Percentiles rank a stretch among this genome's conserved stretches.
These are phyloP conservation scores for Theobroma grandiflorum DNA, from an alignment of 441 rosid genomes.

Conservation along the genomic window DNA sequence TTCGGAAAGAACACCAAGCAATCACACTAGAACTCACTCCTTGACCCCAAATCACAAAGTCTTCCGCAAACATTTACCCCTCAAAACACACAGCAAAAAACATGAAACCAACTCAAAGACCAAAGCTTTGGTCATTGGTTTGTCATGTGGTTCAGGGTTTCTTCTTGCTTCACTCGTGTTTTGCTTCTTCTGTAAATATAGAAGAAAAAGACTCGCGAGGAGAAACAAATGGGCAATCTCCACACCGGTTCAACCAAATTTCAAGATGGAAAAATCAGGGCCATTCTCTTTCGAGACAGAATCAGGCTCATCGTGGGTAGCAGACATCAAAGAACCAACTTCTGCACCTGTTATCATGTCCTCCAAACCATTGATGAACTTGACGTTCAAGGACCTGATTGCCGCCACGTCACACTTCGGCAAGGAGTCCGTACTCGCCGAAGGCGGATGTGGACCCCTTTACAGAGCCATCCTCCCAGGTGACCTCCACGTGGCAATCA, in stretches of 20 bases:
- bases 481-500: slow-evolving; percentile 90
- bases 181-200: slow-evolving; percentile 36
- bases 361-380: slow-evolving; percentile 83
- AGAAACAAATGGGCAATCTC: slow-evolving; percentile 91
- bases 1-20: slow-evolving; percentile 43
- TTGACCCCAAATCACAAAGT: slow-evolving; percentile 33
- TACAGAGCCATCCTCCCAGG: slow-evolving; percentile 87
- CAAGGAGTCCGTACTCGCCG: slow-evolving; percentile 76
- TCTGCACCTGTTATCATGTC: slow-evolving; percentile 80
- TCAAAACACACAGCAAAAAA: slow-evolving; percentile 21
- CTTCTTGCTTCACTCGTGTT: slow-evolving; percentile 41
- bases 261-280: slow-evolving; percentile 85
- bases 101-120: slow-evolving; percentile 40
- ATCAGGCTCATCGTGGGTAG: slow-evolving; percentile 88
- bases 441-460: slow-evolving; percentile 82
- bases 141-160: slow-evolving; percentile 54
- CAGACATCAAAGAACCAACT: slow-evolving; percentile 85
- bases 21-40: slow-evolving; percentile 27
- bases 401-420: slow-evolving; percentile 93
- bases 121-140: slow-evolving; percentile 46
- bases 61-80: slow-evolving; percentile 25
- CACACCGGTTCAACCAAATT: slow-evolving; percentile 62
- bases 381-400: slow-evolving; percentile 90
- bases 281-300: slow-evolving; percentile 91
- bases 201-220: slow-evolving; percentile 42